phyloP scores from a whole-genome alignment of 305 asterid species.

The Fraxinus angustifolia region DNA sequence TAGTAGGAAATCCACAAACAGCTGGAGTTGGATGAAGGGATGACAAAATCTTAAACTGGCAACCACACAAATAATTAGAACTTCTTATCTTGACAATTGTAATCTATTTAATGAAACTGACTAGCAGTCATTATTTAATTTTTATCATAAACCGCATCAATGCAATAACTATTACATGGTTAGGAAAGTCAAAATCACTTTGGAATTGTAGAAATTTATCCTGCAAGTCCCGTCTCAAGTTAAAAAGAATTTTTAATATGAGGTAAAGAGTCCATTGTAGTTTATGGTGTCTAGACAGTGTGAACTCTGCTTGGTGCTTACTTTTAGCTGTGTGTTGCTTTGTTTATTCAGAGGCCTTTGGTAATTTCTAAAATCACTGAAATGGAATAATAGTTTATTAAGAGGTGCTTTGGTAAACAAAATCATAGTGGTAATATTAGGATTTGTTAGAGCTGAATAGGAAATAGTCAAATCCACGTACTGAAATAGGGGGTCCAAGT shows the following conservation, averaged over 20 bases:
- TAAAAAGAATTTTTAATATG: not conserved
- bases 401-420: not conserved
- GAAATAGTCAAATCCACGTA: not conserved
- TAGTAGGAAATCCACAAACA: slow-evolving; percentile 88
- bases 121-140: not conserved
- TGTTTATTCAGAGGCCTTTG: not conserved
- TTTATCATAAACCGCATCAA: not conserved
- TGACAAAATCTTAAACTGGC: slow-evolving; percentile 78
- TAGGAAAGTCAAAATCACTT: not conserved
- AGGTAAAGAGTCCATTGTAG: not conserved
- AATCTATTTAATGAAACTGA: not conserved
- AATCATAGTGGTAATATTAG: not conserved
- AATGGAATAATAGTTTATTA: not conserved
- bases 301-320: not conserved
- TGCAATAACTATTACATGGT: not conserved
- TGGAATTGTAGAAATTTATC: not conserved
- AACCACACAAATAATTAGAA: slow-evolving; percentile 19
- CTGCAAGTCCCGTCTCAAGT: not conserved
- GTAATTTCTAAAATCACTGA: not conserved
- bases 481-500: slow-evolving; percentile 6
- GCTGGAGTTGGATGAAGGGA: slow-evolving; percentile 98
- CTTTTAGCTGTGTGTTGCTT: not conserved
- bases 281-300: not conserved
- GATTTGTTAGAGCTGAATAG: not conserved
- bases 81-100: slow-evolving; percentile 1